Base-by-base conservation (phyloP, 1,284 basidiomycete genomes). In the Mixia osmundae region DNA sequence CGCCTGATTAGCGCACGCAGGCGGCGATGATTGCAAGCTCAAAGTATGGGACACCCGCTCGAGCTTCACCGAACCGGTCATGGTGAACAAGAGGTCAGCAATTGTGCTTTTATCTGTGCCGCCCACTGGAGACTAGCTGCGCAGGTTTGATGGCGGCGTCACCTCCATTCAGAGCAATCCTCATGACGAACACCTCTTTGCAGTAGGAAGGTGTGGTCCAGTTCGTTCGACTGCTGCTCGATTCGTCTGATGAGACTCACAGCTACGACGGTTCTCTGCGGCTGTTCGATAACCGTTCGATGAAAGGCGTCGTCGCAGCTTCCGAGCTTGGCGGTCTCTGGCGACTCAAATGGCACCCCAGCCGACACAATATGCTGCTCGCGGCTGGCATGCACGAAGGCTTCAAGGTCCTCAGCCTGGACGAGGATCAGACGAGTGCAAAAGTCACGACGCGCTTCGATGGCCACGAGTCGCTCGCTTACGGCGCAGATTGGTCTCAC, bases 351-450 rank as follows among this genome's bases (percentile, higher is more conserved):
- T 97, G 87, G 82, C 83, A 95, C 54, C 82, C 85, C 1, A 65
- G 62, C 1, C 44, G 63, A 1, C 43, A 50, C 3, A 50, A 64
- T 18, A 75, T 85, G 47, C 61, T 97, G 1, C 64, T 95, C 20
- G 70, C 85, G 8, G 91, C 83, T 0, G 80, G 78, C 52, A 99
- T 97, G 91, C 87, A 94, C 52, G 83, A 80, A 44, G 89, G 91
- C 1, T 89, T 83, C 65, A 89, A 87, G 49, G 63, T 87, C 5
- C 56, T 85, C 23, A 61, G 56, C 1, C 67, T 76, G 42, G 55
- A 38, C 5, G 33, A 42, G 21, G 9, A 18, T 16, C 46, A 49
- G 9, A 42, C 39, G 18, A 36, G 39, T 43, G 34, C 35, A 39
- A 50, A 60, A 24, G 56, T 75, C 28, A 47, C 65, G 2, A 67